These are phyloP conservation scores for Monosporascus sp. DNA, from an alignment of 2,329 filamentous ascomycete species.

Conservation along the genomic window DNA sequence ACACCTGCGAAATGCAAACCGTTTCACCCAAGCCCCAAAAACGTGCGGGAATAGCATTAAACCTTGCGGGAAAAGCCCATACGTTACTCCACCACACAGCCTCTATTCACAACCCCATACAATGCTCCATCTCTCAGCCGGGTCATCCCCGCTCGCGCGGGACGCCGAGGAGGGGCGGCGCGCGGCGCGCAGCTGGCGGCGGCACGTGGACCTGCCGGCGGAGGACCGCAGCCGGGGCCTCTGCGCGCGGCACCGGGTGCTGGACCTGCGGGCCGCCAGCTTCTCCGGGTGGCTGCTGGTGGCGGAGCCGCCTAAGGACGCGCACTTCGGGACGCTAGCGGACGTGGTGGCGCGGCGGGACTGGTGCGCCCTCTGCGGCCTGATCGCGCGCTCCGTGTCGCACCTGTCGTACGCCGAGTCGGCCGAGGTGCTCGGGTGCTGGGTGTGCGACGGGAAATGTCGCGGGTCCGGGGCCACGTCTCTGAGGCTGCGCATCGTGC, in stretches of 20 bases:
- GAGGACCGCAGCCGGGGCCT: constrained; percentile 1
- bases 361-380: constrained; percentile 2
- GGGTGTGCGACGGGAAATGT: constrained; percentile 1
- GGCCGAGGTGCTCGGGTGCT: constrained; percentile 3
- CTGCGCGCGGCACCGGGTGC: constrained; percentile 3
- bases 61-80: no score
- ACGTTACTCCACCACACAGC: no score
- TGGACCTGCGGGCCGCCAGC: neutral
- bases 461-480: neutral
- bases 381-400: constrained; percentile 1
- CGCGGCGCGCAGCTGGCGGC: no score
- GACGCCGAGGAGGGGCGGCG: no score
- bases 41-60: no score
- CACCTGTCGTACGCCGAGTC: neutral
- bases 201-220: neutral
- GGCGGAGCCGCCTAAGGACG: neutral
- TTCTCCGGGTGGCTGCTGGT: constrained; percentile 1
- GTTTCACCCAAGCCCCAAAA: no score
- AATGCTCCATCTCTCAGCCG: no score
- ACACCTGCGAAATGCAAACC: no score
- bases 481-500: neutral
- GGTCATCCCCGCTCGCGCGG: no score
- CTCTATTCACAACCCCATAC: no score
- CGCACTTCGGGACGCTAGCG: constrained; percentile 4
- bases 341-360: constrained; percentile 1